A percentile compares a stretch with the other conserved stretches of the same genome.
Evolutionary conservation across 2,329 filamentous ascomycete species (phyloP).

Genomic region (Neofusicoccum ribis): DNA sequence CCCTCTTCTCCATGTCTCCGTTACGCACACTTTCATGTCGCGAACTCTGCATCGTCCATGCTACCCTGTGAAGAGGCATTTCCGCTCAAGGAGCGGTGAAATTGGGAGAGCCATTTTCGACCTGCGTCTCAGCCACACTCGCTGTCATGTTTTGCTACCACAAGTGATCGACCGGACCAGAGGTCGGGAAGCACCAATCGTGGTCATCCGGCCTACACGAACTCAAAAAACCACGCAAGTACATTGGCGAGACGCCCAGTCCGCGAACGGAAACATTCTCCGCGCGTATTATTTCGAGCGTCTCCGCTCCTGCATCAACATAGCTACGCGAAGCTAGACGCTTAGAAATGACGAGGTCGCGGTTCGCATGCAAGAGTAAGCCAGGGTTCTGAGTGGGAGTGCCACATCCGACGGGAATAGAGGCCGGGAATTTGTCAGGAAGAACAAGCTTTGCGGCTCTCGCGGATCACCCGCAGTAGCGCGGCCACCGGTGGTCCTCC

Average conservation of each 20-base stretch:
- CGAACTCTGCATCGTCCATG: too few relatives aligned
- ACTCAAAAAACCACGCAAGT: not conserved
- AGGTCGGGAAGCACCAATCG: not conserved
- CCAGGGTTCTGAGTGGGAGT: not conserved
- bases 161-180: not conserved
- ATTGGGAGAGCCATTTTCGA: too few relatives aligned
- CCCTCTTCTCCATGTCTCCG: not conserved
- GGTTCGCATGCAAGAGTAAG: not conserved
- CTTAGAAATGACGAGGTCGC: not conserved
- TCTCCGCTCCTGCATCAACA: not conserved
- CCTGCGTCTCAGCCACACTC: too few relatives aligned
- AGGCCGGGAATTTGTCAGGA: not conserved
- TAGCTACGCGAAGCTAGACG: not conserved
- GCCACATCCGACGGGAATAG: not conserved
- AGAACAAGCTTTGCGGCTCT: slow-evolving; percentile 6
- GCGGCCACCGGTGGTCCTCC: not conserved
- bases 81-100: too few relatives aligned
- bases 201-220: not conserved
- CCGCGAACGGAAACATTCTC: not conserved
- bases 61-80: too few relatives aligned
- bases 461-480: not conserved
- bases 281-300: not conserved
- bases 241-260: not conserved
- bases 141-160: not conserved
- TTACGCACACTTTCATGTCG: not conserved